Evolutionary conservation across 2,329 filamentous ascomycete species (phyloP).

Genomic region (Aureobasidium subglaciale): DNA sequence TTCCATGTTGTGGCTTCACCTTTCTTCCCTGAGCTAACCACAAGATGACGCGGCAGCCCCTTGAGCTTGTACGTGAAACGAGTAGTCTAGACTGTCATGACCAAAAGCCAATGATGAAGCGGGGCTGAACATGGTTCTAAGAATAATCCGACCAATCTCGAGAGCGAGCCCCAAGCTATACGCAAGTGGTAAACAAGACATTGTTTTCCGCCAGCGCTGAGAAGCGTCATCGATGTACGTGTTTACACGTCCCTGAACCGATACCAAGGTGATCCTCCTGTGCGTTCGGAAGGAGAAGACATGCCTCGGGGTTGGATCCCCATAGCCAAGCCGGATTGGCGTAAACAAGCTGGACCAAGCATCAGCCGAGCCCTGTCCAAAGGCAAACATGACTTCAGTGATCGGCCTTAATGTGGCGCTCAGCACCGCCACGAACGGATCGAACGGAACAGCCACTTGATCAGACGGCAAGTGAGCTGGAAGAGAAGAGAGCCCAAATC

Average conservation of each 20-base stretch:
- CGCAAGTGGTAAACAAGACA: neutral
- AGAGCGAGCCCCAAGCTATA: neutral
- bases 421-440: neutral
- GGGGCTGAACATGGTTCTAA: neutral
- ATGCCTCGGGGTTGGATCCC: neutral
- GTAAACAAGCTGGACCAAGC: neutral
- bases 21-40: neutral
- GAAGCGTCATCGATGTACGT: neutral
- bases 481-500: neutral
- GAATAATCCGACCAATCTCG: conserved; percentile 2
- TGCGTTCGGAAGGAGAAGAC: neutral
- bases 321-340: neutral
- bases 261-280: neutral
- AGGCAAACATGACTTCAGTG: neutral
- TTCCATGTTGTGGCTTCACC: conserved; percentile 6
- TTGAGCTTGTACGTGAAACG: conserved; percentile 7
- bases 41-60: conserved; percentile 9
- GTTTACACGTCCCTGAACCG: neutral
- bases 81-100: neutral
- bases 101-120: neutral
- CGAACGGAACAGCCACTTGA: neutral
- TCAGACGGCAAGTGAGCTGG: too few relatives aligned
- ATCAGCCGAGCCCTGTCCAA: neutral
- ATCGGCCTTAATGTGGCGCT: neutral
- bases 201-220: neutral